A percentile compares a stretch with the other conserved stretches of the same genome.
Evolutionary conservation across 1,284 basidiomycete species (phyloP).

Genomic region (Xerocomus minutiporus): DNA sequence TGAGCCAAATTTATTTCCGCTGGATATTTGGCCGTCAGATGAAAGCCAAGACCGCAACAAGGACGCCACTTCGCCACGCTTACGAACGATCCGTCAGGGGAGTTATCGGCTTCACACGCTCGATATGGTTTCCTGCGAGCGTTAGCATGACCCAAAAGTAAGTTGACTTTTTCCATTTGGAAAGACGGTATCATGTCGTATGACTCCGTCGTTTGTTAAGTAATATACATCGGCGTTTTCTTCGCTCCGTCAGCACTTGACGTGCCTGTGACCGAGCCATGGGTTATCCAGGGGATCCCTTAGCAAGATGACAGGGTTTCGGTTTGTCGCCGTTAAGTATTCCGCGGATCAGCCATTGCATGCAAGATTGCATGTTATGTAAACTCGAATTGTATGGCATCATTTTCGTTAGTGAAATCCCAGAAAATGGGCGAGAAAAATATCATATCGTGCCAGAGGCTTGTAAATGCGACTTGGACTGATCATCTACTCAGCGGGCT

Average conservation of each 20-base stretch:
- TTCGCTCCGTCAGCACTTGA: neutral
- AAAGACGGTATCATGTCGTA: neutral
- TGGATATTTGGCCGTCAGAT: no score
- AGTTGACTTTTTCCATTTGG: neutral
- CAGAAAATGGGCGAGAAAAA: neutral
- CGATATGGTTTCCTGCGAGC: neutral
- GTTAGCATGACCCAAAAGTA: neutral
- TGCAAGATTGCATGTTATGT: no score
- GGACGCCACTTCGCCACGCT: neutral
- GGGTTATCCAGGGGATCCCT: neutral
- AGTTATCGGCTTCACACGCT: neutral
- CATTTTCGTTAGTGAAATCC: no score
- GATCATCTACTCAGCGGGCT: slow-evolving; percentile 23
- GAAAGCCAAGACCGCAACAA: neutral
- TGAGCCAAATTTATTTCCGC: neutral
- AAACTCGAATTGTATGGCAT: neutral
- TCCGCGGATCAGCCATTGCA: neutral
- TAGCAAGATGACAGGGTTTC: neutral
- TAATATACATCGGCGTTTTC: neutral
- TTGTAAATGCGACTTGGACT: neutral
- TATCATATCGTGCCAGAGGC: neutral
- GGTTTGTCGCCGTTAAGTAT: neutral
- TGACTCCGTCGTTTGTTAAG: neutral
- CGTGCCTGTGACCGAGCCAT: neutral
- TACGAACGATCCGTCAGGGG: neutral